These are phyloP conservation scores for Globisporangium apiculatum DNA, from an alignment of 352 stramenopile genomes.

Conservation along the genomic window DNA sequence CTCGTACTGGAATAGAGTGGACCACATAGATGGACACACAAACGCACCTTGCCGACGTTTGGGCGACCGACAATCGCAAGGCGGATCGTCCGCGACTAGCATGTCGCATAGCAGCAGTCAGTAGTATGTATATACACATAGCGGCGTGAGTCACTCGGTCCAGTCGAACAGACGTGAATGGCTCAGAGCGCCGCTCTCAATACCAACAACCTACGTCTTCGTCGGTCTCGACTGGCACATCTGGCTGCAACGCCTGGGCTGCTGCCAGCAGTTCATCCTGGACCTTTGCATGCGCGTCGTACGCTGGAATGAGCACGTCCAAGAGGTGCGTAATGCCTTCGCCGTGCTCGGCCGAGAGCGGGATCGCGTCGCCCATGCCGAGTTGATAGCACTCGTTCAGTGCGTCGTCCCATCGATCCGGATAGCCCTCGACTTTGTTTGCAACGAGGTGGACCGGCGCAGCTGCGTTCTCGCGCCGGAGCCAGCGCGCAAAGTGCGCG, in stretches of 20 bases:
- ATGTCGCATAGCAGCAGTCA: background rate
- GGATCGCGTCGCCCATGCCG: constrained; percentile 57
- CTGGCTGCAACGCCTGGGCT: constrained; percentile 8
- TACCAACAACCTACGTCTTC: constrained; percentile 38
- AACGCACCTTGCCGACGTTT: constrained; percentile 59
- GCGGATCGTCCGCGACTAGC: constrained; percentile 55
- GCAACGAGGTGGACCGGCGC: constrained; percentile 65
- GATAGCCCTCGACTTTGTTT: constrained; percentile 75
- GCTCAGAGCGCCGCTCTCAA: background rate
- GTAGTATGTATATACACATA: background rate
- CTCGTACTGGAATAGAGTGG: too few relatives aligned
- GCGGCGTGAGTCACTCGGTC: too few relatives aligned
- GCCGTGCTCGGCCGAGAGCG: constrained; percentile 71
- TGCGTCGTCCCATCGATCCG: constrained; percentile 53
- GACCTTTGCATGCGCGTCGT: constrained; percentile 55
- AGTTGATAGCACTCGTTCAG: constrained; percentile 77
- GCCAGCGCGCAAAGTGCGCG: constrained; percentile 70
- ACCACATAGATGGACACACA: background rate
- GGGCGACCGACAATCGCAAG: constrained; percentile 73
- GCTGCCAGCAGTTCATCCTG: constrained; percentile 22
- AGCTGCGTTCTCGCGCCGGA: constrained; percentile 49
- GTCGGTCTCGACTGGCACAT: constrained; percentile 16
- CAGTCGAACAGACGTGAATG: too few relatives aligned
- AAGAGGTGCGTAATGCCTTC: constrained; percentile 65
- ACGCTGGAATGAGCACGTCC: constrained; percentile 62